Conservation (phyloP, 192 early-diverging fungal species). For the Backusella liffmaniae region DNA sequence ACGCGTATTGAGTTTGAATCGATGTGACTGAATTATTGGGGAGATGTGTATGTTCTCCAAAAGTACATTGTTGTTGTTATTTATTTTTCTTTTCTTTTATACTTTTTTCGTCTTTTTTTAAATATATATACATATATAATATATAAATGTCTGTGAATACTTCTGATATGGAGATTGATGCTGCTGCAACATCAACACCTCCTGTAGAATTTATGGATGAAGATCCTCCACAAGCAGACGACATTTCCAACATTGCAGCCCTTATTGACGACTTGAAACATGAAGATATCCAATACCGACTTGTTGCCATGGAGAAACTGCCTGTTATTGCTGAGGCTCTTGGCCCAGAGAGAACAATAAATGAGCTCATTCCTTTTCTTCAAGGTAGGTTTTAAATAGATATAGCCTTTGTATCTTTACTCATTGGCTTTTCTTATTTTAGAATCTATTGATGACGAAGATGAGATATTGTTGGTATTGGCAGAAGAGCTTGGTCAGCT, state of each 20-base stretch:
- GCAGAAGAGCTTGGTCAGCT: slow-evolving; percentile 93
- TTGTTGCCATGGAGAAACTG: slow-evolving; percentile 80
- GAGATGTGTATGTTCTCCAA: neutral
- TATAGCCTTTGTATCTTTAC: neutral
- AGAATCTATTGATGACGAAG: slow-evolving; percentile 99
- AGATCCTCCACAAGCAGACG: slow-evolving; percentile 20
- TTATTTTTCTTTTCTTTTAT: neutral
- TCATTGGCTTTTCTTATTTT: neutral
- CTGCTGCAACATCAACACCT: slow-evolving; percentile 8
- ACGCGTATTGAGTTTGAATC: neutral
- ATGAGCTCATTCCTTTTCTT: slow-evolving; percentile 95
- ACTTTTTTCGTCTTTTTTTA: neutral
- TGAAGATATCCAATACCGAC: slow-evolving; percentile 79
- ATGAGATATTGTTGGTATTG: slow-evolving; percentile 89
- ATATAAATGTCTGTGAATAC: neutral
- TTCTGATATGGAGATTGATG: slow-evolving; percentile 21
- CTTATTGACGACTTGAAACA: slow-evolving; percentile 91
- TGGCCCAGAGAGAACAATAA: slow-evolving; percentile 88
- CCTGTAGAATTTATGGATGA: slow-evolving; percentile 25
- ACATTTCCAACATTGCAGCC: slow-evolving; percentile 80
- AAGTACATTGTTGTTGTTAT: neutral
- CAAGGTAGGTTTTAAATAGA: slow-evolving; percentile 61
- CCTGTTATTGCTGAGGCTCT: slow-evolving; percentile 90
- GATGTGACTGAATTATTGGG: neutral
- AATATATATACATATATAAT: neutral